phyloP scores from a whole-genome alignment of 495 filamentous ascomycete species.

The Sabuloglossum arenarium region DNA sequence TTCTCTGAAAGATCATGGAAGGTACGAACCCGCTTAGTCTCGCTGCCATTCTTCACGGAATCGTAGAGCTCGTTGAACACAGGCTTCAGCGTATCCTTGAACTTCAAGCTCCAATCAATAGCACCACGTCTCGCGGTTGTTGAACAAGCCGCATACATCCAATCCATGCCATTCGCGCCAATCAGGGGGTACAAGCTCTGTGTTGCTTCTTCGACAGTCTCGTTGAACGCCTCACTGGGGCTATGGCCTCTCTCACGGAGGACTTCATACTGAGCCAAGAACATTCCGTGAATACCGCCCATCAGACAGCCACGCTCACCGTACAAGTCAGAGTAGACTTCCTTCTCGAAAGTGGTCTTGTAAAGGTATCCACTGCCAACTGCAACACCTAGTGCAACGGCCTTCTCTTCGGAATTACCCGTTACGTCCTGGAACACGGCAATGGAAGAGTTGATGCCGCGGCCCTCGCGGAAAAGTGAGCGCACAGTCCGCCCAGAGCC shows the following conservation, averaged over 20 bases:
- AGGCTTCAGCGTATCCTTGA: conserved; percentile 94
- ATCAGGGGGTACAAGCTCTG: conserved; percentile 96
- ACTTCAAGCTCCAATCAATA: conserved; percentile 89
- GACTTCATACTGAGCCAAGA: conserved; percentile 99
- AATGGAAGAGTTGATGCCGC: conserved; percentile 98
- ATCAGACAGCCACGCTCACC: conserved; percentile 99
- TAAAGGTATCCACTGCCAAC: conserved; percentile 96
- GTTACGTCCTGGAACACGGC: conserved; percentile 98
- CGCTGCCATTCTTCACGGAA: conserved; percentile 65
- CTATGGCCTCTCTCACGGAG: conserved; percentile 94
- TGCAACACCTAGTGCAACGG: conserved; percentile 88
- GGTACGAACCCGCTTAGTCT: conserved; percentile 48
- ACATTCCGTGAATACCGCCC: conserved; percentile 99
- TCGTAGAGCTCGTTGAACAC: conserved; percentile 95
- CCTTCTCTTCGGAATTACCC: conserved; percentile 95
- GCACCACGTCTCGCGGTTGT: conserved; percentile 95
- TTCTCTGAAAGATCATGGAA: not conserved
- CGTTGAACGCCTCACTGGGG: conserved; percentile 98
- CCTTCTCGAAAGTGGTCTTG: conserved; percentile 99
- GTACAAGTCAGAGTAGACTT: conserved; percentile 98
- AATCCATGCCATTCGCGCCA: conserved; percentile 94
- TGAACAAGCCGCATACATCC: conserved; percentile 99
- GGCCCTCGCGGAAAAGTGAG: conserved; percentile 90
- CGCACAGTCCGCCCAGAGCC: conserved; percentile 96
- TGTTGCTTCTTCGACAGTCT: conserved; percentile 98